Base-by-base conservation (phyloP, 140 eudicot species). In the Artemisia princeps region DNA sequence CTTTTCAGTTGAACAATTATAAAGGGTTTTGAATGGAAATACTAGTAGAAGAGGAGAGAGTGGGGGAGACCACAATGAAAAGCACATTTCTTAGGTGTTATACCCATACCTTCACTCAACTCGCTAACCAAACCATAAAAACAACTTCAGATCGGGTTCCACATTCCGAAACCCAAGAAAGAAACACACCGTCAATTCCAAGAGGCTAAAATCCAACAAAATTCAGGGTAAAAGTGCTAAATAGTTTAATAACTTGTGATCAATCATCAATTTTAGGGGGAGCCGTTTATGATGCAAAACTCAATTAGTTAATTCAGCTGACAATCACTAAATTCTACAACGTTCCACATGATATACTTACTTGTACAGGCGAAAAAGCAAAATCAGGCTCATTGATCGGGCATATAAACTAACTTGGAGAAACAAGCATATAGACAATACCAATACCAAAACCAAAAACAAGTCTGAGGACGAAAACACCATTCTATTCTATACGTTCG, bases 271-370 rank as follows among this genome's bases (percentile, higher is more conserved):
- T 30, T 30, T 30, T 33, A 5, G 42, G 42, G 42, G 42, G 42
- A 49, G 1, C 10, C 6, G 22, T 19, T 3, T 16, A 12, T 59
- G 23, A 28, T 33, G n/a, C 64, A 59, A 17, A 59, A 59, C 30
- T 11, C 96, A 80, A 8, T 67, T 14, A 28, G 70, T 23, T 65
- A 65, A 65, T 24, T 49, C 46, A 50, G 24, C 60, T n/a, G 19
- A 30, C 33, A 67, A 65, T 65, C 59, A 65, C 60, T 50, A 65
- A 2, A 67, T 67, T 54, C 50, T 67, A 52, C 13, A 67, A 51
- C 70, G 52, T 52, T 67, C 71, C 55, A 52, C 61, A 60, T 28
- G 65, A 60, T n/a, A 33, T 67, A 52, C 33, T 33, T 67, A 52
- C 33, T 33, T 67, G 49, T 67, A 67, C 71, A 23, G 14, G 70